These are phyloP conservation scores for Carex myosuroides DNA, from an alignment of 176 grass and related monocot genomes.

Conservation along the genomic window DNA sequence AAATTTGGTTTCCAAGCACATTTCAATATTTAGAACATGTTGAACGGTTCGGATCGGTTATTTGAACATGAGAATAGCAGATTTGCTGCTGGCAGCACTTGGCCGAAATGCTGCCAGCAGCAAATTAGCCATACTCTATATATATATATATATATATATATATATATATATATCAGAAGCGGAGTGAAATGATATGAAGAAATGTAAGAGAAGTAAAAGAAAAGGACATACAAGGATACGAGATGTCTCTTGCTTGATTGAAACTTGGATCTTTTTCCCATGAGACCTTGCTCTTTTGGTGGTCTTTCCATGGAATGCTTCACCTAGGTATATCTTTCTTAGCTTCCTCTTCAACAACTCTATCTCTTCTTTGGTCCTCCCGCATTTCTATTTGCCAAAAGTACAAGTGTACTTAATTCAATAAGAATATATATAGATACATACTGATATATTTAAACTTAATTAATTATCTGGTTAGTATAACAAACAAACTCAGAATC, in stretches of 20 bases:
- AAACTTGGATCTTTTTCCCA: conserved; percentile 82
- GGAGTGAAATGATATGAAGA: not conserved
- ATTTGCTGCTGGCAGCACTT: too few species aligned
- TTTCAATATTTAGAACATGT: too few species aligned
- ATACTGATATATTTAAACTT: not conserved
- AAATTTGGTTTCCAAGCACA: too few species aligned
- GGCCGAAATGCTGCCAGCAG: too few species aligned
- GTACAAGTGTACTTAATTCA: conserved; percentile 2
- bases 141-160: too few species aligned
- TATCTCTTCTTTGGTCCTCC: conserved; percentile 71
- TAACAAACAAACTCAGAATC: not conserved
- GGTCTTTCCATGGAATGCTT: conserved; percentile 55
- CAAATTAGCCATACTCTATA: too few species aligned
- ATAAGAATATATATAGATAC: conserved; percentile 7
- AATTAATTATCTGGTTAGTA: not conserved
- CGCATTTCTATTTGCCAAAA: conserved; percentile 38
- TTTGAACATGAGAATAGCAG: too few species aligned
- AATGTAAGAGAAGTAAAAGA: not conserved
- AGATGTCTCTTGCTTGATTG: conserved; percentile 74
- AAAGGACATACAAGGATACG: conserved; percentile 36
- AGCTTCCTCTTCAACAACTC: conserved; percentile 78
- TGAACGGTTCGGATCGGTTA: too few species aligned
- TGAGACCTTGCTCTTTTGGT: conserved; percentile 67
- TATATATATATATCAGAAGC: not conserved
- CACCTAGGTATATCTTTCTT: conserved; percentile 64